These are phyloP conservation scores for Rhytidhysteron rufulum DNA, from an alignment of 2,329 filamentous ascomycete genomes.

Conservation along the genomic window DNA sequence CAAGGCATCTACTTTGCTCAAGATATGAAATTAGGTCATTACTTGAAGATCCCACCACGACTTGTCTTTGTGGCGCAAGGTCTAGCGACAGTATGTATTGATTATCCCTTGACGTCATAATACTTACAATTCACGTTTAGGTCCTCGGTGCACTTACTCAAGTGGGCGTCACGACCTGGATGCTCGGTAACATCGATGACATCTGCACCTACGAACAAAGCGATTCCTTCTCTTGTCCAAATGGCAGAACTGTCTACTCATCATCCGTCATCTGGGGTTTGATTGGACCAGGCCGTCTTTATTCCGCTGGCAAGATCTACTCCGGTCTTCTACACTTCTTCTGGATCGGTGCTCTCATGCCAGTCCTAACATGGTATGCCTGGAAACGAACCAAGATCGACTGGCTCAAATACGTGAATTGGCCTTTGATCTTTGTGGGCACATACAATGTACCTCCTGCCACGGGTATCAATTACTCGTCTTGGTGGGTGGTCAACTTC, in stretches of 20 bases:
- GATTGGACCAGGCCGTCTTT: constrained; percentile 61
- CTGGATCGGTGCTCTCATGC: constrained; percentile 51
- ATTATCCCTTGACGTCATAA: constrained; percentile 26
- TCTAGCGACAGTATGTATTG: no score
- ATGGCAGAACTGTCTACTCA: constrained; percentile 61
- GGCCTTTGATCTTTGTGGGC: constrained; percentile 61
- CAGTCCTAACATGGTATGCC: constrained; percentile 50
- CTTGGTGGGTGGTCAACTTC: constrained; percentile 21
- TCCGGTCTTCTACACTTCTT: constrained; percentile 59
- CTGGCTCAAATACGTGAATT: constrained; percentile 53
- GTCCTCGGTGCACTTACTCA: constrained; percentile 45
- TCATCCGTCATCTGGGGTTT: constrained; percentile 67
- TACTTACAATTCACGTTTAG: no score
- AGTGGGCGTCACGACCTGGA: constrained; percentile 48
- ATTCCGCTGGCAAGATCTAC: constrained; percentile 61
- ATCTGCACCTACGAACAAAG: constrained; percentile 36
- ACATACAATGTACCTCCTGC: constrained; percentile 55
- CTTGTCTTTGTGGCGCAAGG: constrained; percentile 51
- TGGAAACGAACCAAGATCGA: constrained; percentile 52
- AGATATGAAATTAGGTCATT: constrained; percentile 30
- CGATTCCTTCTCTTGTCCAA: constrained; percentile 58
- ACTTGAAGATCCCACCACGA: constrained; percentile 48
- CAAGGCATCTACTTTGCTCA: constrained; percentile 14
- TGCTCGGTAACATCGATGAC: constrained; percentile 43
- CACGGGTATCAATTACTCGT: constrained; percentile 20